Evolutionary conservation across 139 green algal species (phyloP).

Genomic region (Chlorella vulgaris): DNA sequence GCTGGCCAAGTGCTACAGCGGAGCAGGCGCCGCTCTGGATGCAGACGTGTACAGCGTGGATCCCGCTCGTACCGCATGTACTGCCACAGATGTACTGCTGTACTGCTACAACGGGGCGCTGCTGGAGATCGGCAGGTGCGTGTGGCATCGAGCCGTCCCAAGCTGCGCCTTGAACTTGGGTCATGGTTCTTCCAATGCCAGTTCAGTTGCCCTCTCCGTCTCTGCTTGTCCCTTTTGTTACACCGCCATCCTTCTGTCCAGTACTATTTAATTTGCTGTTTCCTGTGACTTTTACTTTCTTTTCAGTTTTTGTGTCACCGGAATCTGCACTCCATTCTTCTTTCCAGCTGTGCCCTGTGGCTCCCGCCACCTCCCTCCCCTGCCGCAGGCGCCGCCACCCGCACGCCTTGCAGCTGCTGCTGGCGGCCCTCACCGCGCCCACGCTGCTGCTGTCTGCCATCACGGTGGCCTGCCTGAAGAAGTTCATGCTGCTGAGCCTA

Average conservation of each 20-base stretch:
- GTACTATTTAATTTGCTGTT: too few species aligned
- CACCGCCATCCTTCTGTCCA: neutral
- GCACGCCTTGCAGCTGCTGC: conserved; percentile 76
- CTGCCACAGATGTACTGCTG: conserved; percentile 83
- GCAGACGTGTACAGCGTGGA: conserved; percentile 71
- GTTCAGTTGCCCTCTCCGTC: neutral
- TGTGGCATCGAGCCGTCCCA: neutral
- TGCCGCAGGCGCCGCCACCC: conserved; percentile 57
- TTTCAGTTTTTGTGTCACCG: too few species aligned
- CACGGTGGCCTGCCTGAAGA: conserved; percentile 84
- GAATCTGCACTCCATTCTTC: neutral
- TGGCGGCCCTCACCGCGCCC: conserved; percentile 80
- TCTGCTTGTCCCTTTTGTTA: neutral
- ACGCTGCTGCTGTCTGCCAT: conserved; percentile 83
- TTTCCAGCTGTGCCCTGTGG: neutral
- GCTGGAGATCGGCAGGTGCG: conserved; percentile 66
- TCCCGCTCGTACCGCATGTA: conserved; percentile 65
- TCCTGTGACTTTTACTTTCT: too few species aligned
- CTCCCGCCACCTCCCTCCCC: neutral
- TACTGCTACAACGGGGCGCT: conserved; percentile 96
- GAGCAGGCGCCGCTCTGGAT: conserved; percentile 59
- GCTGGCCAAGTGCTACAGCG: conserved; percentile 76
- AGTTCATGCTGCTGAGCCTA: conserved; percentile 85
- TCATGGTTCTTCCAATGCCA: neutral
- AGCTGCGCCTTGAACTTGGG: neutral